Percentiles rank a stretch among this genome's conserved stretches.
Evolutionary conservation across 2,329 filamentous ascomycete species (phyloP).

Genomic region (Xylariaceae sp.): DNA sequence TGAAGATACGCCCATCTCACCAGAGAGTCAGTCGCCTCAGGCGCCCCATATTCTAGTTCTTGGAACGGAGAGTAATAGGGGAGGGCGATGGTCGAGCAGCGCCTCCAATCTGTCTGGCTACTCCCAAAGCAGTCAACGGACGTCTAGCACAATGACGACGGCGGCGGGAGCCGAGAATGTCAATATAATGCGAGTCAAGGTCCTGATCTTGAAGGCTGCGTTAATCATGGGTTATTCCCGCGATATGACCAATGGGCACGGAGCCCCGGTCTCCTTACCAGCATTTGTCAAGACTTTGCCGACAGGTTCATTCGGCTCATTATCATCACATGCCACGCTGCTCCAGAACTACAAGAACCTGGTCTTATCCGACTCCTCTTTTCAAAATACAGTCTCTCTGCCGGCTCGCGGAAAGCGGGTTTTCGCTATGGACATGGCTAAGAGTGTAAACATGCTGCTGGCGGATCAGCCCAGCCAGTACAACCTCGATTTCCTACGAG

Average conservation of each 20-base stretch:
- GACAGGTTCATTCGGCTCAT: conserved; percentile 69
- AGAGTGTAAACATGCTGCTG: conserved; percentile 73
- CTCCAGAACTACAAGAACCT: conserved; percentile 77
- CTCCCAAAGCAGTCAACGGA: conserved; percentile 62
- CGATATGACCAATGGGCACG: conserved; percentile 39
- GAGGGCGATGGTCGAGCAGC: conserved; percentile 74
- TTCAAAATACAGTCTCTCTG: conserved; percentile 50
- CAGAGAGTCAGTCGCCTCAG: conserved; percentile 67
- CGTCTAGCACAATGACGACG: conserved; percentile 68
- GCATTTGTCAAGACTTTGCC: conserved; percentile 72
- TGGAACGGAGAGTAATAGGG: conserved; percentile 59
- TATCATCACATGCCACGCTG: conserved; percentile 64
- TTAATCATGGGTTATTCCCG: conserved; percentile 78
- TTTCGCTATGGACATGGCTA: conserved; percentile 69
- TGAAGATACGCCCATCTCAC: conserved; percentile 80
- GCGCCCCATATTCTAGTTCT: conserved; percentile 86
- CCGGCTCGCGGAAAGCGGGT: conserved; percentile 55
- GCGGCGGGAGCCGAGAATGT: conserved; percentile 65
- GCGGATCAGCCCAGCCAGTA: conserved; percentile 64
- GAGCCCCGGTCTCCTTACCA: conserved; percentile 54
- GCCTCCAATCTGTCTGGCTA: conserved; percentile 75
- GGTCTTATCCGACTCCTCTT: conserved; percentile 65
- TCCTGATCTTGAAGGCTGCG: conserved; percentile 76
- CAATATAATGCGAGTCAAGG: conserved; percentile 71
- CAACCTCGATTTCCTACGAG: conserved; percentile 71